These are phyloP conservation scores for Tirmania nivea DNA, from an alignment of 495 filamentous ascomycete species.

Conservation along the genomic window DNA sequence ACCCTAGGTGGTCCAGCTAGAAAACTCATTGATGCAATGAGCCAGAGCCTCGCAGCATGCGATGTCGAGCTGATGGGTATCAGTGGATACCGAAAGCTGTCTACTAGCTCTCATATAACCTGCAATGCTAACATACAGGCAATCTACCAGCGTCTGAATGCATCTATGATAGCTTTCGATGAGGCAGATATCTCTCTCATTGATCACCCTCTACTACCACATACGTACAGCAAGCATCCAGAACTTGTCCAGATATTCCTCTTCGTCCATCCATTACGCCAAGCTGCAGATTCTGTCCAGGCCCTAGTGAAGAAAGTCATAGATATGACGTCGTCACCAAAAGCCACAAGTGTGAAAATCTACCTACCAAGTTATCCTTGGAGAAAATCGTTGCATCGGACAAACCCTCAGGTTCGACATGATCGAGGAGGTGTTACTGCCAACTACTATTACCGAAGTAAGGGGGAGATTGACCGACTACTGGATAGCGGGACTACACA, in stretches of 20 bases:
- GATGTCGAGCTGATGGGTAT: slow-evolving; percentile 30
- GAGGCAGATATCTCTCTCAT: slow-evolving; percentile 21
- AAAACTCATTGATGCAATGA: slow-evolving; percentile 27
- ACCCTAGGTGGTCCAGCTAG: slow-evolving; percentile 27
- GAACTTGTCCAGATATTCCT: slow-evolving; percentile 34
- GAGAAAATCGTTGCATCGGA: slow-evolving; percentile 28
- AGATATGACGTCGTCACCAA: slow-evolving; percentile 23
- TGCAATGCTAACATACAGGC: slow-evolving; percentile 19
- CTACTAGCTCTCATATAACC: slow-evolving; percentile 21
- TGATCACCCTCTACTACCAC: slow-evolving; percentile 15
- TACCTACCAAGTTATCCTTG: slow-evolving; percentile 31
- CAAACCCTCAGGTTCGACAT: slow-evolving; percentile 34
- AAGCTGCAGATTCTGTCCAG: slow-evolving; percentile 28
- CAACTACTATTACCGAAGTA: slow-evolving; percentile 31
- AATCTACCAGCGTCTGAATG: slow-evolving; percentile 1
- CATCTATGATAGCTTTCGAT: slow-evolving; percentile 22
- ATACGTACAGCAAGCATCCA: slow-evolving; percentile 19
- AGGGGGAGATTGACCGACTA: slow-evolving; percentile 25
- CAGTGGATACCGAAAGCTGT: slow-evolving; percentile 25
- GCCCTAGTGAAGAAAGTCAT: slow-evolving; percentile 25
- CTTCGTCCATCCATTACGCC: slow-evolving; percentile 33
- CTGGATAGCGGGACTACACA: slow-evolving; percentile 21
- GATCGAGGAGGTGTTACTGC: slow-evolving; percentile 36
- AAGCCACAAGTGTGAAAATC: slow-evolving; percentile 19
- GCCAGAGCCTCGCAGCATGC: slow-evolving; percentile 22